Evolutionary conservation across 768 basidiomycete genomes (phyloP), one percentile per base, ranked within the genome.

Genomic region (Xanthoconium stramineum): DNA sequence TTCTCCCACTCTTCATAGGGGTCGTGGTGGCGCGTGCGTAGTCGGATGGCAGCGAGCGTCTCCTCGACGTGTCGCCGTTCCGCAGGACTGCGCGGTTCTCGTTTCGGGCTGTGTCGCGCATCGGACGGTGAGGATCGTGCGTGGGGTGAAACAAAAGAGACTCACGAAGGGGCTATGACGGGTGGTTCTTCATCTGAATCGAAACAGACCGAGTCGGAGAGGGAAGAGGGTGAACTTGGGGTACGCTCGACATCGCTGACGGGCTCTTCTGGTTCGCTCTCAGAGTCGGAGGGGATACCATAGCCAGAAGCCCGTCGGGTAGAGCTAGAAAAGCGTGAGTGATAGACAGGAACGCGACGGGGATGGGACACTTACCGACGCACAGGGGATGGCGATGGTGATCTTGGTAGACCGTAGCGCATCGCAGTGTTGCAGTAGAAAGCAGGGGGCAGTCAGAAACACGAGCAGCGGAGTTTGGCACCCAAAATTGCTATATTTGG

Each of bases 361-460:
- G 30, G 24, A 20, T 20, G 29, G 12, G 33, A 6, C 14, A 33
- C 55, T 40, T 48, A 79, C 77, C 72, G 71, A 62, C 75, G 70
- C 11, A 69, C 76, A 30, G 80, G 81, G 0, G 80, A 81, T 11
- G 79, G 76, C 6, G 83, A 80, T 1, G 71, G 64, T 5, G 81
- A 80, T 57, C 81, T 76, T 20, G 81, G 83, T 40, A 78, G 76
- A 61, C 78, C 74, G 65, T 83, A 84, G 46, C 80, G 75, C 83
- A 85, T 85, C 33, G 59, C 36, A 28, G 58, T 54, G 17, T 28
- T 35, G 46, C n/a, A 52, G 52, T 17, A 2, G 30, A 36, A 24
- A 24, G 24, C 24, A 24, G 4, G 24, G 24, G 24, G 46, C 1
- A 42, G 50, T 32, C 43, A 24, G 54, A 64, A 20, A 55, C 44